A percentile compares a stretch with the other conserved stretches of the same genome.
Conservation (phyloP, 441 rosid genomes). For the Populus hybrid region DNA sequence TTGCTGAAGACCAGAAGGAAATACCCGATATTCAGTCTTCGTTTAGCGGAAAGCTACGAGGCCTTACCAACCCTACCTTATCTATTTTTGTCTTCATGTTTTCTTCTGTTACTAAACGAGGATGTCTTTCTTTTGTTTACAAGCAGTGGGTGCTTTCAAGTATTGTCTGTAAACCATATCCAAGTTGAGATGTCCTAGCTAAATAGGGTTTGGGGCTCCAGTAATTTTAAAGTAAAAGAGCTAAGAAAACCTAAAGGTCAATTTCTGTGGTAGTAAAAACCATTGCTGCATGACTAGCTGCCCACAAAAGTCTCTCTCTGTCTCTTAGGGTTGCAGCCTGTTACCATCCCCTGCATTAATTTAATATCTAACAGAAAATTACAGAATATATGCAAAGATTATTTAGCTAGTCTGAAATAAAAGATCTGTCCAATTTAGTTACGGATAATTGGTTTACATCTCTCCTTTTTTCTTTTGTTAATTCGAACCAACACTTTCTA, state of each 20-base stretch:
- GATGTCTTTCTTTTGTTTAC: background rate
- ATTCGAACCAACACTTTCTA: too few relatives aligned
- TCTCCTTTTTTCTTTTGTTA: too few relatives aligned
- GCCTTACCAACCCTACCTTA: background rate
- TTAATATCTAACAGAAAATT: too few relatives aligned
- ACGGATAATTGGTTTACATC: background rate
- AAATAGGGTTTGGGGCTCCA: conserved; percentile 48
- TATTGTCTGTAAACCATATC: background rate
- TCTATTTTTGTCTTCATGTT: conserved; percentile 18
- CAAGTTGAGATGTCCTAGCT: conserved; percentile 7
- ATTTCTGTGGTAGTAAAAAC: background rate
- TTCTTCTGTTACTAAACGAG: background rate
- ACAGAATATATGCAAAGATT: too few relatives aligned
- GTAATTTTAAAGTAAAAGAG: conserved; percentile 6
- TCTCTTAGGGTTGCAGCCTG: background rate
- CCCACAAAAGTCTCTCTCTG: background rate
- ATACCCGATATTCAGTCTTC: background rate
- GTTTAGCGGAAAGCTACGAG: background rate
- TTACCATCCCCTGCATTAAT: background rate
- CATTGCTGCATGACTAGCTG: background rate
- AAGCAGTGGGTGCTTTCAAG: background rate
- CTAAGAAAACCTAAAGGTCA: conserved; percentile 3
- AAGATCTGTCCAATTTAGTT: too few relatives aligned
- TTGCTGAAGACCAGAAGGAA: background rate
- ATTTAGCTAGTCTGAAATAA: too few relatives aligned